Conservation (phyloP, 192 early-diverging fungal genomes). For the Martensiomyces pterosporus region DNA sequence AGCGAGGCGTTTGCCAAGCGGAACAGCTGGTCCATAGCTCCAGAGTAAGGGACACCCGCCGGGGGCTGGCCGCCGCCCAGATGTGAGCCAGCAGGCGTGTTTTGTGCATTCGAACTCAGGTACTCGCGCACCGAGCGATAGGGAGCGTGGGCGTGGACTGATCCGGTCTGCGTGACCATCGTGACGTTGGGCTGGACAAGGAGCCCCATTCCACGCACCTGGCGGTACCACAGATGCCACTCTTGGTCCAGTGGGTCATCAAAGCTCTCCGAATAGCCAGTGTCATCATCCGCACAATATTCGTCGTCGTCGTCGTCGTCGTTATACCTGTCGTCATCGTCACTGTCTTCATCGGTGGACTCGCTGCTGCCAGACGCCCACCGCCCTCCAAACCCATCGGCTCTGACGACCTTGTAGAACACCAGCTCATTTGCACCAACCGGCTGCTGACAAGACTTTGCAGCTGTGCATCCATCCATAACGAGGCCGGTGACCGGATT, state of each 20-base stretch:
- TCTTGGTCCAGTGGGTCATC: conserved; percentile 6
- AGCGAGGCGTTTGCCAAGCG: conserved; percentile 67
- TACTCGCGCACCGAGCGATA: conserved; percentile 26
- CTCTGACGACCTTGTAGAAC: conserved; percentile 35
- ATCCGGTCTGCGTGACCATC: conserved; percentile 35
- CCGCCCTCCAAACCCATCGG: conserved; percentile 27
- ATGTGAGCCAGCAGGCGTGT: too few species aligned
- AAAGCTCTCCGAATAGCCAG: not conserved
- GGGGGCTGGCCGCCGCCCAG: not conserved
- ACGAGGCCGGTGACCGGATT: conserved; percentile 24
- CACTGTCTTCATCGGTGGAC: conserved; percentile 8
- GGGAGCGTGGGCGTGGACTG: conserved; percentile 27
- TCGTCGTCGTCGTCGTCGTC: conserved; percentile 1
- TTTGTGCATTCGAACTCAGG: too few species aligned
- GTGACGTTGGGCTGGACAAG: conserved; percentile 34
- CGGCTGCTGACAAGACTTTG: too few species aligned
- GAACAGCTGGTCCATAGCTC: too few species aligned
- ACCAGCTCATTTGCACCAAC: conserved; percentile 16
- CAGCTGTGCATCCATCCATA: too few species aligned
- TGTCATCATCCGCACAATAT: not conserved
- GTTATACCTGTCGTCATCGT: not conserved
- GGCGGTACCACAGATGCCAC: conserved; percentile 37
- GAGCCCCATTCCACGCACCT: conserved; percentile 17
- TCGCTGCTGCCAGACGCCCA: conserved; percentile 12
- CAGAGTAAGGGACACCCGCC: not conserved